These are phyloP conservation scores for Nigrospora osmanthi DNA, from an alignment of 2,329 filamentous ascomycete genomes.

Conservation along the genomic window DNA sequence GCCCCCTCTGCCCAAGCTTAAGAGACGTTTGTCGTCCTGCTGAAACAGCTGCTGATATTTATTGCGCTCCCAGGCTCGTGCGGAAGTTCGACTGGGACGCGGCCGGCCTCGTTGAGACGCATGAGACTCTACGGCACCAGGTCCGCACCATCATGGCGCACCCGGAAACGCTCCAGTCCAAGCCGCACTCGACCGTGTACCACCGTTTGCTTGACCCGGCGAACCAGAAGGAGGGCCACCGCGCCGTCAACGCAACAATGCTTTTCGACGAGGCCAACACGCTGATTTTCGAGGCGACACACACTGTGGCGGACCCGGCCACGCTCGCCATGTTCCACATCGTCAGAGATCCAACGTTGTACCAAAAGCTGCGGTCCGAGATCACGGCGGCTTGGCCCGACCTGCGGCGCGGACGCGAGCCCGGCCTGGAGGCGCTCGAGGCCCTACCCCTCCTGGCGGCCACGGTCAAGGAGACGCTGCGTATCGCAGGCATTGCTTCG, in stretches of 20 bases:
- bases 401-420: not conserved
- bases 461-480: slow-evolving; percentile 3
- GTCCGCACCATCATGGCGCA: not conserved
- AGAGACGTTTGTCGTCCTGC: too few species aligned
- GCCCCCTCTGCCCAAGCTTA: too few species aligned
- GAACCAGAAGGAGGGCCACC: slow-evolving; percentile 15
- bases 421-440: slow-evolving; percentile 2
- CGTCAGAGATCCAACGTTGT: not conserved
- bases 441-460: slow-evolving; percentile 1
- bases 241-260: slow-evolving; percentile 18
- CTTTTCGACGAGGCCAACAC: slow-evolving; percentile 5
- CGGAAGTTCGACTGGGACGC: not conserved
- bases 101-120: not conserved
- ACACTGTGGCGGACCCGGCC: slow-evolving; percentile 1
- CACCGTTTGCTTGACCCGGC: not conserved
- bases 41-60: too few species aligned
- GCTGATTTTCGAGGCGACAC: slow-evolving; percentile 1
- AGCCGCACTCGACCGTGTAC: slow-evolving; percentile 13
- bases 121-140: not conserved
- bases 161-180: slow-evolving; percentile 4
- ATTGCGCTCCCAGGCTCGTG: not conserved
- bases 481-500: slow-evolving; percentile 1
- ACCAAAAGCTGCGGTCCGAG: not conserved
- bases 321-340: slow-evolving; percentile 1
- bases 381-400: not conserved